These are phyloP conservation scores for Pezicula rhizophila DNA, from an alignment of 2,329 filamentous ascomycete species.

Conservation along the genomic window DNA sequence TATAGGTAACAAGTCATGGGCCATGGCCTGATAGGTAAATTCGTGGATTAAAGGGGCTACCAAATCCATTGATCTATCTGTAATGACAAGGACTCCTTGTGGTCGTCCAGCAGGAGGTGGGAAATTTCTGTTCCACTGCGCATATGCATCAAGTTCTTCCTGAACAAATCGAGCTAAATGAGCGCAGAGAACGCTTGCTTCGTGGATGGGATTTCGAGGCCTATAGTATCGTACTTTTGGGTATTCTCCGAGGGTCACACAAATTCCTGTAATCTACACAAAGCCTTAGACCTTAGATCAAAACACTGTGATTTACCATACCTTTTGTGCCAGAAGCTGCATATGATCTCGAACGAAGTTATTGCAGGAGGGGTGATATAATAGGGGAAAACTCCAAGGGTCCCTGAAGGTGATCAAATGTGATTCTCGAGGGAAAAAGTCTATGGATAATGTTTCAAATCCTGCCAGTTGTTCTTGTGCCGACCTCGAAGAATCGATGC, in stretches of 20 bases:
- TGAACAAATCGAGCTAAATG: conserved; percentile 89
- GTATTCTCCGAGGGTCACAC: conserved; percentile 88
- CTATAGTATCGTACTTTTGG: conserved; percentile 89
- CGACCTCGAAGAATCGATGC: conserved; percentile 65
- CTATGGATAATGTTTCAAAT: conserved; percentile 76
- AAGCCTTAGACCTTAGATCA: conserved; percentile 11
- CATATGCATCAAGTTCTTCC: conserved; percentile 83
- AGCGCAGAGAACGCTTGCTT: conserved; percentile 79
- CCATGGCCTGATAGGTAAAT: conserved; percentile 98
- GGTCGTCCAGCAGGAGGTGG: conserved; percentile 74
- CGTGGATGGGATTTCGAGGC: conserved; percentile 68
- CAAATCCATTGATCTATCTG: conserved; percentile 89
- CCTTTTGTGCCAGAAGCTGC: conserved; percentile 82
- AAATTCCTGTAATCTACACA: conserved; percentile 73
- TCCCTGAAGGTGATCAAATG: conserved; percentile 88
- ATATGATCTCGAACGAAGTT: conserved; percentile 76
- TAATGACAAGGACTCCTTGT: conserved; percentile 76
- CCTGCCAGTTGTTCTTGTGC: conserved; percentile 71
- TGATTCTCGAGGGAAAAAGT: conserved; percentile 87
- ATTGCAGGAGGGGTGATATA: conserved; percentile 90
- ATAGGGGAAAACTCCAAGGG: conserved; percentile 88
- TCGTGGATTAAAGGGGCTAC: conserved; percentile 86
- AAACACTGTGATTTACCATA: conserved; percentile 30
- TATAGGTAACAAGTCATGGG: conserved; percentile 84
- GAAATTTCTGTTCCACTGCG: conserved; percentile 76